These are phyloP conservation scores for Plasmopara halstedii DNA, from an alignment of 352 stramenopile genomes.

Conservation along the genomic window DNA sequence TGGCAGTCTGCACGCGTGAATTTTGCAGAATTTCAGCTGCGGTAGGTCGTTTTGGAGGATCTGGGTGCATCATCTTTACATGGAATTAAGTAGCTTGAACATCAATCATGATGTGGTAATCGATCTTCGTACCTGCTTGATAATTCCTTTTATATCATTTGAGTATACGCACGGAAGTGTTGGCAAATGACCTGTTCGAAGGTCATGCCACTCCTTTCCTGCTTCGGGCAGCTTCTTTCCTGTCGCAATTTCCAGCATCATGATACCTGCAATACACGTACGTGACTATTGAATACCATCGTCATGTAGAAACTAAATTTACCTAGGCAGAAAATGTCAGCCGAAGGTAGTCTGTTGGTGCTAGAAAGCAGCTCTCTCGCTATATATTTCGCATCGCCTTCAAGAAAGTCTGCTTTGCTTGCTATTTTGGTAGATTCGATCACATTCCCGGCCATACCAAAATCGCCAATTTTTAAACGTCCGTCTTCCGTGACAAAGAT, in stretches of 20 bases:
- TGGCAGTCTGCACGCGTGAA: slow-evolving; percentile 11
- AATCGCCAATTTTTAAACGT: slow-evolving; percentile 86
- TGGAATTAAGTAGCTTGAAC: neutral
- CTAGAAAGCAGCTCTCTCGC: slow-evolving; percentile 83
- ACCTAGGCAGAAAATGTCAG: slow-evolving; percentile 96
- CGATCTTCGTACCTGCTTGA: slow-evolving; percentile 31
- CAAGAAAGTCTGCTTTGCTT: slow-evolving; percentile 53
- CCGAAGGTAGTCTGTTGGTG: slow-evolving; percentile 47
- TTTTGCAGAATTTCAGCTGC: slow-evolving; percentile 30
- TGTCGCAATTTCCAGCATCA: slow-evolving; percentile 51
- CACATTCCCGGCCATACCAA: slow-evolving; percentile 82
- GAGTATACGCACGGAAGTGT: slow-evolving; percentile 41
- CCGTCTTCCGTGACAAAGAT: slow-evolving; percentile 82
- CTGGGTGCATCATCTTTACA: slow-evolving; percentile 54
- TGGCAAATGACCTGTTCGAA: slow-evolving; percentile 46
- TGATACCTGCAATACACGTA: slow-evolving; percentile 36
- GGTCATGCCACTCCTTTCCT: slow-evolving; percentile 59
- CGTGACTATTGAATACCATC: too few species aligned
- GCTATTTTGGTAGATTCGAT: slow-evolving; percentile 15
- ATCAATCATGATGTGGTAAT: neutral
- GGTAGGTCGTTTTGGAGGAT: slow-evolving; percentile 34
- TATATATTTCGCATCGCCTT: slow-evolving; percentile 93
- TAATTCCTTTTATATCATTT: slow-evolving; percentile 23
- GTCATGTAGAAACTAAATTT: too few species aligned
- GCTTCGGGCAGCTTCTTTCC: slow-evolving; percentile 32